Conservation (phyloP, 805 yeast species). For the Saccharomycopsis sp. region DNA sequence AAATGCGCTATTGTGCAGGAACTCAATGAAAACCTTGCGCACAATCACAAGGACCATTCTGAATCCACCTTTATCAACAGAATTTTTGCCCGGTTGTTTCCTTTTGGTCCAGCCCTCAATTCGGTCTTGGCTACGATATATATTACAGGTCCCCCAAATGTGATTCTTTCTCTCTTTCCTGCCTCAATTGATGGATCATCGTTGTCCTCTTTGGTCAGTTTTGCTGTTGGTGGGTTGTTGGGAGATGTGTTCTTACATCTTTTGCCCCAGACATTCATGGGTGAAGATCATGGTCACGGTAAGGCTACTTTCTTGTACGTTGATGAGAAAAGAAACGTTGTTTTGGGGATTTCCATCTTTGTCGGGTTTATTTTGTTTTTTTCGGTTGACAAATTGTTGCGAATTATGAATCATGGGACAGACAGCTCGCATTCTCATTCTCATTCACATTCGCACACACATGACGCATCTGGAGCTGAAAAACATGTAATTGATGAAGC, state of each 20-base stretch:
- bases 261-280: constrained; percentile 60
- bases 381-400: constrained; percentile 52
- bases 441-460: constrained; percentile 42
- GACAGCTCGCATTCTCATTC: constrained; percentile 28
- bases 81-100: constrained; percentile 39
- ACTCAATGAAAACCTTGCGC: constrained; percentile 29
- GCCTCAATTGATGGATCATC: constrained; percentile 45
- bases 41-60: constrained; percentile 19
- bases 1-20: constrained; percentile 36
- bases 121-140: constrained; percentile 57
- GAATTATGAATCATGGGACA: constrained; percentile 38
- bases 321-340: constrained; percentile 42
- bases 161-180: constrained; percentile 50
- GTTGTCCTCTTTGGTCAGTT: constrained; percentile 51
- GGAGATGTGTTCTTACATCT: constrained; percentile 72
- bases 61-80: constrained; percentile 31
- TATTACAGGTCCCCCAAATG: constrained; percentile 59
- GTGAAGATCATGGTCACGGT: constrained; percentile 38
- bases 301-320: constrained; percentile 41
- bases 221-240: constrained; percentile 69
- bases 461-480: constrained; percentile 18
- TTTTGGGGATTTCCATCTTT: constrained; percentile 50
- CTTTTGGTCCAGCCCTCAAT: constrained; percentile 55
- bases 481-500: constrained; percentile 13
- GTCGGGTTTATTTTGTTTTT: constrained; percentile 56